A percentile compares a stretch with the other conserved stretches of the same genome.
Evolutionary conservation across 208 protist species (phyloP).

Genomic region (Angomonas ambiguus): DNA sequence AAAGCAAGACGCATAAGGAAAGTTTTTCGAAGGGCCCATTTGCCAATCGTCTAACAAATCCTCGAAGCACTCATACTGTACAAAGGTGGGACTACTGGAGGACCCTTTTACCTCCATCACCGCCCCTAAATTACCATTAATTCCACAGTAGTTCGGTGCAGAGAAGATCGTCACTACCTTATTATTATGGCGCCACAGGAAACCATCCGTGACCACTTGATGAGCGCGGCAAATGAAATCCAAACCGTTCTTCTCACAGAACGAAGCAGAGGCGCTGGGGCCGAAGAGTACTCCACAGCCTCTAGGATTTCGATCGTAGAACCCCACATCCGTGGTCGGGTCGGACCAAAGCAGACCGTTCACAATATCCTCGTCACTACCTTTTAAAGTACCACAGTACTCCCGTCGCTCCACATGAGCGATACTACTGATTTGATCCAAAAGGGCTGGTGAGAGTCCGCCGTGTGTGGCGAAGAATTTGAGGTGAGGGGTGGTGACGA

Average conservation of each 20-base stretch:
- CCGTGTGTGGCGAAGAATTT: constrained; percentile 98
- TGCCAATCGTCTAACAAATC: constrained; percentile 10
- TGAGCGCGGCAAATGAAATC: constrained; percentile 94
- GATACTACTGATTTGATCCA: constrained; percentile 29
- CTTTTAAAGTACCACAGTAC: constrained; percentile 78
- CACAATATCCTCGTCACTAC: constrained; percentile 93
- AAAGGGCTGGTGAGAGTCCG: constrained; percentile 90
- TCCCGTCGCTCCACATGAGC: constrained; percentile 24
- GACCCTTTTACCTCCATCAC: constrained; percentile 24
- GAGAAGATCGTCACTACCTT: constrained; percentile 67
- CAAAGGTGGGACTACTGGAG: constrained; percentile 23
- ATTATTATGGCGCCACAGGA: constrained; percentile 50
- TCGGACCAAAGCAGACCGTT: constrained; percentile 99
- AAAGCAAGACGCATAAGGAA: constrained; percentile 31
- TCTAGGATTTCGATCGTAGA: constrained; percentile 95
- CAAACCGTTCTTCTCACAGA: constrained; percentile 95
- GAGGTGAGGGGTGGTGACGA: constrained; percentile 69
- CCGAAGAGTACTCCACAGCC: constrained; percentile 98
- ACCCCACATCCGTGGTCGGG: constrained; percentile 78
- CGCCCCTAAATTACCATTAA: constrained; percentile 37
- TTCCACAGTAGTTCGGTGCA: constrained; percentile 72
- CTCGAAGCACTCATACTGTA: constrained; percentile 33
- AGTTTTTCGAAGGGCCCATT: constrained; percentile 9
- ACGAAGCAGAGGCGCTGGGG: constrained; percentile 89
- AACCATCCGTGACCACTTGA: constrained; percentile 90